Percentiles rank a stretch among this genome's conserved stretches.
These are phyloP conservation scores for Acorus calamus DNA, from an alignment of 106 monocot genomes.

Conservation along the genomic window DNA sequence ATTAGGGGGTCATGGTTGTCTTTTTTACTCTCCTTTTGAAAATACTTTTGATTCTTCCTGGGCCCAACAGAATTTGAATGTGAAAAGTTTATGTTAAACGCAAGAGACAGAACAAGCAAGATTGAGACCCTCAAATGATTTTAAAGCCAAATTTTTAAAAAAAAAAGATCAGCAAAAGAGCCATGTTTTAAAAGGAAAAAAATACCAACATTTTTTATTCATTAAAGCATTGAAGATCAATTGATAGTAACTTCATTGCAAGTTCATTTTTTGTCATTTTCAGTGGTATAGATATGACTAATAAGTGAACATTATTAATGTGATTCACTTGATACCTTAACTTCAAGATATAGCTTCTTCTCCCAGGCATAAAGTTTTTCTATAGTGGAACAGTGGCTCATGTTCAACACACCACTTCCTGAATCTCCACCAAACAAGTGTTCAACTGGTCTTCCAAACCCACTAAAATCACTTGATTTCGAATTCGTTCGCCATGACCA, in stretches of 20 bases:
- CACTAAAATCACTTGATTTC: slow-evolving; percentile 16
- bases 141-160: too few relatives aligned
- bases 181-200: too few relatives aligned
- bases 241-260: too few relatives aligned
- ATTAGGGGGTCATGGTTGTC: slow-evolving; percentile 1
- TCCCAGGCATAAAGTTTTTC: slow-evolving; percentile 97
- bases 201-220: too few relatives aligned
- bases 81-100: too few relatives aligned
- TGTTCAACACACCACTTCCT: slow-evolving; percentile 8
- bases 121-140: neutral
- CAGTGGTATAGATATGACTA: too few relatives aligned
- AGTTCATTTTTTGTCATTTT: too few relatives aligned
- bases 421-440: slow-evolving; percentile 5
- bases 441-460: slow-evolving; percentile 20
- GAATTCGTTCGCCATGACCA: slow-evolving; percentile 41
- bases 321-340: slow-evolving; percentile 39
- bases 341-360: slow-evolving; percentile 85
- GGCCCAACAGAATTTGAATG: too few relatives aligned
- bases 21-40: slow-evolving; percentile 2
- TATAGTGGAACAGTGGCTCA: slow-evolving; percentile 69
- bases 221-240: too few relatives aligned
- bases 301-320: neutral
- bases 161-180: too few relatives aligned
- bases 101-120: neutral
- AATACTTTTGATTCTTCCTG: too few relatives aligned